These are phyloP conservation scores for Mrakia gelida DNA, from an alignment of 768 basidiomycete genomes.

Conservation along the genomic window DNA sequence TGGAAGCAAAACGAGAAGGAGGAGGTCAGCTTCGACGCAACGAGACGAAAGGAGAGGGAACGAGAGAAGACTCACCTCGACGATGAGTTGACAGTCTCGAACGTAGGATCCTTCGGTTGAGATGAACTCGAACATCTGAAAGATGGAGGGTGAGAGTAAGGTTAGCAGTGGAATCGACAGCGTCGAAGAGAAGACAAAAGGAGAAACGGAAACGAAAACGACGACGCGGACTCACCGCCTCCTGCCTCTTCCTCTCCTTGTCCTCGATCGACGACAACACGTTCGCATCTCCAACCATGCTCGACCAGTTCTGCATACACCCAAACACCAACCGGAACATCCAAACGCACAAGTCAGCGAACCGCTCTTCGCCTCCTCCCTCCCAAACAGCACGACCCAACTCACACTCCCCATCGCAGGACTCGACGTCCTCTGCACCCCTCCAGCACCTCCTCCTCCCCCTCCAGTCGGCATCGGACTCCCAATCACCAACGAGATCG, in stretches of 20 bases:
- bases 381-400: conserved; percentile 23
- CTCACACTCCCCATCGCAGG: conserved; percentile 66
- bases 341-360: too few species aligned
- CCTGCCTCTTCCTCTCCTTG: conserved; percentile 79
- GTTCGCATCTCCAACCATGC: conserved; percentile 43
- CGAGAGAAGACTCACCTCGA: conserved; percentile 58
- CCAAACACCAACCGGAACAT: conserved; percentile 1
- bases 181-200: background rate
- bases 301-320: conserved; percentile 75
- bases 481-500: conserved; percentile 6
- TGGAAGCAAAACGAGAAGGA: conserved; percentile 42
- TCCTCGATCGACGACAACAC: conserved; percentile 67
- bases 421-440: conserved; percentile 42
- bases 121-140: conserved; percentile 94
- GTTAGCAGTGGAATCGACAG: background rate
- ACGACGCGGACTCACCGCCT: conserved; percentile 50
- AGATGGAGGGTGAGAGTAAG: background rate
- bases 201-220: too few species aligned
- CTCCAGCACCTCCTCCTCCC: background rate
- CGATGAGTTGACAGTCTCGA: conserved; percentile 81
- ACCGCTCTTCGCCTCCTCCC: too few species aligned
- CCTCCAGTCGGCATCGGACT: conserved; percentile 4
- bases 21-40: background rate
- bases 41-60: background rate
- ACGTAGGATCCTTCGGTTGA: conserved; percentile 86